A percentile compares a stretch with the other conserved stretches of the same genome.
These are phyloP conservation scores for Grosmannia serpens DNA, from an alignment of 2,329 filamentous ascomycete genomes.

Conservation along the genomic window DNA sequence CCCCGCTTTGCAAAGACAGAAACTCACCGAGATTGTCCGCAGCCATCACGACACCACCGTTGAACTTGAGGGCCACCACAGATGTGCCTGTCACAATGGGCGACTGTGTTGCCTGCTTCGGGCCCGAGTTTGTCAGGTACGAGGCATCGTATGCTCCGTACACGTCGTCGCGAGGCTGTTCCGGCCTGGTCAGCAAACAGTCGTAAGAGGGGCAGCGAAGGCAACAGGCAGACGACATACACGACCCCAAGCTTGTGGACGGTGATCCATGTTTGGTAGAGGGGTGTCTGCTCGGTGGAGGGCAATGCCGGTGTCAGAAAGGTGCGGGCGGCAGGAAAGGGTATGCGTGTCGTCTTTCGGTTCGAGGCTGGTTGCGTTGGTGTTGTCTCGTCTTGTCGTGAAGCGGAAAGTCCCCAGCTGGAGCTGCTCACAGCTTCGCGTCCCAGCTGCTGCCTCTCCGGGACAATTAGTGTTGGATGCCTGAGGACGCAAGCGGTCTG, in stretches of 20 bases:
- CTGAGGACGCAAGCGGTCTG: slow-evolving; percentile 1
- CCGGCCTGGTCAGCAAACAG: slow-evolving; percentile 17
- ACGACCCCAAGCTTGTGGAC: slow-evolving; percentile 62
- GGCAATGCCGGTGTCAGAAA: background rate
- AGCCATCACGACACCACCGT: slow-evolving; percentile 89
- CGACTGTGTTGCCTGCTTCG: slow-evolving; percentile 78
- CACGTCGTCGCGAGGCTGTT: slow-evolving; percentile 87
- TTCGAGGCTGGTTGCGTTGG: background rate
- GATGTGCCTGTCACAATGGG: slow-evolving; percentile 96
- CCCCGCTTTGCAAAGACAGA: background rate
- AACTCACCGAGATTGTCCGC: slow-evolving; percentile 83
- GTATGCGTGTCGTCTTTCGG: background rate
- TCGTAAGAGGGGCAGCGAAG: background rate
- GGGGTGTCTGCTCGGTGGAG: background rate
- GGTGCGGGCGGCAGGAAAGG: background rate
- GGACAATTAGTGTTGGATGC: background rate
- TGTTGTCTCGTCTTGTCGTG: background rate
- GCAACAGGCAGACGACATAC: slow-evolving; percentile 32
- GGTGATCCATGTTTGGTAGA: slow-evolving; percentile 48
- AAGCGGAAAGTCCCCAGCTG: background rate
- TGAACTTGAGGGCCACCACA: slow-evolving; percentile 90
- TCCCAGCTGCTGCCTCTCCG: slow-evolving; percentile 16
- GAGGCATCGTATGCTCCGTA: slow-evolving; percentile 89
- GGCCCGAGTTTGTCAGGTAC: slow-evolving; percentile 60
- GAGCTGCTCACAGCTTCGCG: slow-evolving; percentile 15